Percentiles rank a stretch among this genome's conserved stretches.
phyloP scores from a whole-genome alignment of 257 asterid species.

The Schizonepeta tenuifolia region DNA sequence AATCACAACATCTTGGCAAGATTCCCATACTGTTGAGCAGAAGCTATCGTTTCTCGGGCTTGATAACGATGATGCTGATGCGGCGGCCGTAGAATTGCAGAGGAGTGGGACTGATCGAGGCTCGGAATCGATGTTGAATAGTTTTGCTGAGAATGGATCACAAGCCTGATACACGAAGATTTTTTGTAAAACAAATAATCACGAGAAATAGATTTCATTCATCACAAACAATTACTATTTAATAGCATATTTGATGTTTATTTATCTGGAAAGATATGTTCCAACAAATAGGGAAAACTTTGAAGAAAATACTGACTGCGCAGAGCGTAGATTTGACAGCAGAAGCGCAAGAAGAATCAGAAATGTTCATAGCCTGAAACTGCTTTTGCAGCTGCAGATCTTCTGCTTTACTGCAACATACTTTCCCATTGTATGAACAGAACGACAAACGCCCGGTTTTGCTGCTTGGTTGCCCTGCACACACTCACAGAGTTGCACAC shows the following conservation, averaged over 20 bases:
- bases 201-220: not conserved
- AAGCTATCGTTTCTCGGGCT: constrained; percentile 45
- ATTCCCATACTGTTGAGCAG: constrained; percentile 78
- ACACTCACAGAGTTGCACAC: not conserved
- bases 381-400: constrained; percentile 63
- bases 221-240: too few species aligned
- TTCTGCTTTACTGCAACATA: constrained; percentile 64
- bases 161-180: constrained; percentile 57
- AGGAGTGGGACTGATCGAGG: constrained; percentile 68
- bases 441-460: constrained; percentile 54
- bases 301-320: constrained; percentile 59
- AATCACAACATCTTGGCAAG: constrained; percentile 63
- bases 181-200: not conserved
- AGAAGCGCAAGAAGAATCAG: constrained; percentile 72
- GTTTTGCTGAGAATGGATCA: constrained; percentile 82
- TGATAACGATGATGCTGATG: constrained; percentile 46
- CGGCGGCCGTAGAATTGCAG: constrained; percentile 59
- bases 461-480: constrained; percentile 70
- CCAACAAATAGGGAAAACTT: not conserved
- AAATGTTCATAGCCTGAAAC: constrained; percentile 68
- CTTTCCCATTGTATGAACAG: constrained; percentile 77
- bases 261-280: not conserved
- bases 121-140: constrained; percentile 51
- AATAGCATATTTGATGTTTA: not conserved
- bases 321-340: constrained; percentile 81